Evolutionary conservation across 768 basidiomycete species (phyloP).

Genomic region (Boletus patriciae): DNA sequence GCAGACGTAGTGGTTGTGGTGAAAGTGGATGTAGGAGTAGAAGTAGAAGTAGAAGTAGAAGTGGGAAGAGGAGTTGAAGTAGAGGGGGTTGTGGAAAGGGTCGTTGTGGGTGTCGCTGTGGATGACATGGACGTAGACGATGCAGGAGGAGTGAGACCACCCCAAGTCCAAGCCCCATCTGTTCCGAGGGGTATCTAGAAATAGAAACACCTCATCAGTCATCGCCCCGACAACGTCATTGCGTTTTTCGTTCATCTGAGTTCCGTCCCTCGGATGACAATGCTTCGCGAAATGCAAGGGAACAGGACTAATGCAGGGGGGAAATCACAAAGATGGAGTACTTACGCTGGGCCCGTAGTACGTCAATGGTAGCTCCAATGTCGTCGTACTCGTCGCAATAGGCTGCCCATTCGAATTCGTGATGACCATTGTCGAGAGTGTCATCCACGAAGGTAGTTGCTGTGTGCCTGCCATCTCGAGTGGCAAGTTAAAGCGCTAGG

Average conservation of each 20-base stretch:
- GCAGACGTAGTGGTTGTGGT: slow-evolving; percentile 27
- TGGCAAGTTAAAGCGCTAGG: slow-evolving; percentile 6
- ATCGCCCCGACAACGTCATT: slow-evolving; percentile 8
- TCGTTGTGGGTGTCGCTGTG: slow-evolving; percentile 25
- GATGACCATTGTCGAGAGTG: slow-evolving; percentile 50
- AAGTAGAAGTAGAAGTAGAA: slow-evolving; percentile 27
- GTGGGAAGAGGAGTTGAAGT: slow-evolving; percentile 30
- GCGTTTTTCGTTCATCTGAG: slow-evolving; percentile 1
- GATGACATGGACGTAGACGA: slow-evolving; percentile 33
- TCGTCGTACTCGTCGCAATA: slow-evolving; percentile 56
- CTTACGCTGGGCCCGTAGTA: slow-evolving; percentile 84
- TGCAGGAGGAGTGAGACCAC: slow-evolving; percentile 69
- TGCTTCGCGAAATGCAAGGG: not conserved
- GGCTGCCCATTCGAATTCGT: slow-evolving; percentile 54
- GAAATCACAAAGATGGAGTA: slow-evolving; percentile 15
- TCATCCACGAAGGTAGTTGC: slow-evolving; percentile 71
- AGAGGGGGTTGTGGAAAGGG: slow-evolving; percentile 24
- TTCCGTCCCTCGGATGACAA: not conserved
- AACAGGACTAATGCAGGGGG: not conserved
- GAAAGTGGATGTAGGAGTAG: slow-evolving; percentile 28
- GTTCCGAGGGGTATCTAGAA: slow-evolving; percentile 71
- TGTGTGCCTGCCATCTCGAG: slow-evolving; percentile 49
- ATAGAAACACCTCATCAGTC: slow-evolving; percentile 11
- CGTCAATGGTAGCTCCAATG: slow-evolving; percentile 68
- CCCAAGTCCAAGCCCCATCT: slow-evolving; percentile 63